phyloP scores from a whole-genome alignment of 1,284 basidiomycete genomes.

The Leccinum fuscescens region DNA sequence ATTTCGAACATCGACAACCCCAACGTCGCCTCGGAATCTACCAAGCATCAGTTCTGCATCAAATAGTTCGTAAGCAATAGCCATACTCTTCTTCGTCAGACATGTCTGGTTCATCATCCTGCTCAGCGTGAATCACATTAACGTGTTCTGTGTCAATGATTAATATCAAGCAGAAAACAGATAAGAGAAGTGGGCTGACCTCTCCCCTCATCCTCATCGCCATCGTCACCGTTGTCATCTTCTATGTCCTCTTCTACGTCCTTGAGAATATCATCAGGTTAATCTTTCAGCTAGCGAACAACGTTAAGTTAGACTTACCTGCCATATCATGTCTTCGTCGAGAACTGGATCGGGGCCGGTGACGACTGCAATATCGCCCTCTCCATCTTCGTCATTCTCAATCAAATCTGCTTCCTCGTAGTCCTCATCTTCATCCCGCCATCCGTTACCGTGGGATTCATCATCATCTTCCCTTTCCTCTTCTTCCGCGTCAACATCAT shows the following conservation, averaged over 20 bases:
- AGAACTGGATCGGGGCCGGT: slow-evolving; percentile 40
- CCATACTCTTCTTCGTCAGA: slow-evolving; percentile 71
- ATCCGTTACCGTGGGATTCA: slow-evolving; percentile 62
- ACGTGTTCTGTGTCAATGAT: slow-evolving; percentile 27
- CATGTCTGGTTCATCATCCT: slow-evolving; percentile 61
- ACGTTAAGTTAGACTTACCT: slow-evolving; percentile 47
- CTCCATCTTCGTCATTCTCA: slow-evolving; percentile 53
- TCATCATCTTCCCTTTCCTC: slow-evolving; percentile 60
- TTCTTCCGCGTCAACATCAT: slow-evolving; percentile 62
- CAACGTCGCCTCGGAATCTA: slow-evolving; percentile 52
- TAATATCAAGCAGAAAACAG: slow-evolving; percentile 3
- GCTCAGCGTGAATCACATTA: slow-evolving; percentile 49
- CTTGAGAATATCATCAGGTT: slow-evolving; percentile 35
- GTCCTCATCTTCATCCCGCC: slow-evolving; percentile 65
- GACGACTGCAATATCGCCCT: slow-evolving; percentile 42
- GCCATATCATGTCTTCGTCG: slow-evolving; percentile 68
- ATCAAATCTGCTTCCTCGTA: slow-evolving; percentile 59
- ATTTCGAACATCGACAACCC: slow-evolving; percentile 44
- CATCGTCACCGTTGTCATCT: slow-evolving; percentile 41
- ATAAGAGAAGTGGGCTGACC: slow-evolving; percentile 29
- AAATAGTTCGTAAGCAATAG: background rate
- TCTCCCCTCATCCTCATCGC: slow-evolving; percentile 45
- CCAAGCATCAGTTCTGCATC: slow-evolving; percentile 15
- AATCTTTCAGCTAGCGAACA: background rate
- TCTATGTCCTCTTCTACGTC: slow-evolving; percentile 63